Percentiles rank a stretch among this genome's conserved stretches.
Evolutionary conservation across 2,329 filamentous ascomycete species (phyloP).

Genomic region (Aspergillus quadricinctus): DNA sequence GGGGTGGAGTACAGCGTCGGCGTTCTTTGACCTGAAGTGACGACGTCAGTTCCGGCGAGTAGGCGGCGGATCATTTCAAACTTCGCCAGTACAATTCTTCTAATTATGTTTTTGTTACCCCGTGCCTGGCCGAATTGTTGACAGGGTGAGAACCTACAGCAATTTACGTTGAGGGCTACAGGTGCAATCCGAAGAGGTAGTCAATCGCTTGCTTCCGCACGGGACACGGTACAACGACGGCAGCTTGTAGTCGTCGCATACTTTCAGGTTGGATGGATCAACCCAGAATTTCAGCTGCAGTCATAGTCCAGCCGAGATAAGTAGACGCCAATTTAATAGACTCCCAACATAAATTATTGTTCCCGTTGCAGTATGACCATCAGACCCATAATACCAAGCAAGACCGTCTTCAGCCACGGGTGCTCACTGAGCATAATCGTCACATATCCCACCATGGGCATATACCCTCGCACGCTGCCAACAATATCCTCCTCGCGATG

Average conservation of each 20-base stretch:
- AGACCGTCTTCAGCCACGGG: slow-evolving; percentile 92
- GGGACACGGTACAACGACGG: not conserved
- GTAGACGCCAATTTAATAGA: not conserved
- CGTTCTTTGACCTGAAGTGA: not conserved
- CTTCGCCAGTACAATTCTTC: not conserved
- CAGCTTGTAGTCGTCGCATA: not conserved
- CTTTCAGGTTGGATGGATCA: not conserved
- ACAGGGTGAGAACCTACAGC: too few relatives aligned
- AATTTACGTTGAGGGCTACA: too few relatives aligned
- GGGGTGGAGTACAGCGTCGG: not conserved
- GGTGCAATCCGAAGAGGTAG: too few relatives aligned
- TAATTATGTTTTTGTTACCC: too few relatives aligned
- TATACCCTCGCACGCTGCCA: slow-evolving; percentile 84
- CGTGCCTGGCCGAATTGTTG: too few relatives aligned
- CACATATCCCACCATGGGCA: slow-evolving; percentile 94
- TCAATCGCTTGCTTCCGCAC: too few relatives aligned
- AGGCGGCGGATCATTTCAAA: not conserved
- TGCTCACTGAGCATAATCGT: slow-evolving; percentile 94
- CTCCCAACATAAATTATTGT: slow-evolving; percentile 40
- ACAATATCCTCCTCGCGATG: slow-evolving; percentile 80
- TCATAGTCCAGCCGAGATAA: not conserved
- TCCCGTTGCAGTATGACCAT: slow-evolving; percentile 91
- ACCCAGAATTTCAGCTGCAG: not conserved
- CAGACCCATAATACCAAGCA: slow-evolving; percentile 91
- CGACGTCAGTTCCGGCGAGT: not conserved